A percentile compares a stretch with the other conserved stretches of the same genome.
These are phyloP conservation scores for Neotropicomus parvogracilis DNA, from an alignment of 1,284 basidiomycete genomes.

Conservation along the genomic window DNA sequence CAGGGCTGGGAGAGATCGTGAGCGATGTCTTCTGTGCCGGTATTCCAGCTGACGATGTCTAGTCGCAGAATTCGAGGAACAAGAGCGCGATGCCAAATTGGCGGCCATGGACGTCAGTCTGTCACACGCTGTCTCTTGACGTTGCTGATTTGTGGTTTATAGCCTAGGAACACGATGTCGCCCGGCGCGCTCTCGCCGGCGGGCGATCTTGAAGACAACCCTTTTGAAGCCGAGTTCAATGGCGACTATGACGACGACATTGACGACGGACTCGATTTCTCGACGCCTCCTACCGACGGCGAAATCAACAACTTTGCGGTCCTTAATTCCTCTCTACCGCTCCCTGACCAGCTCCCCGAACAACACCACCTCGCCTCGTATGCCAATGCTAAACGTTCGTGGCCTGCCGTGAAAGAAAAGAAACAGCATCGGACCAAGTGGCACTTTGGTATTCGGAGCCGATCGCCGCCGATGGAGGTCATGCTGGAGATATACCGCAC, in stretches of 20 bases:
- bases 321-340: slow-evolving; percentile 76
- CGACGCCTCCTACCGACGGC: slow-evolving; percentile 40
- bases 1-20: too few species aligned
- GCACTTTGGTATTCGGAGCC: slow-evolving; percentile 97
- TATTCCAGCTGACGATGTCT: slow-evolving; percentile 20
- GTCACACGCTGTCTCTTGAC: background rate
- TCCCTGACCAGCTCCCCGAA: slow-evolving; percentile 42
- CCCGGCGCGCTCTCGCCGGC: slow-evolving; percentile 51
- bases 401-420: slow-evolving; percentile 48
- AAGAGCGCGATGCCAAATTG: slow-evolving; percentile 75
- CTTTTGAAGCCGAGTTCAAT: slow-evolving; percentile 70
- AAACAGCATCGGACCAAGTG: slow-evolving; percentile 78
- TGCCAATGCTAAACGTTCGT: slow-evolving; percentile 55
- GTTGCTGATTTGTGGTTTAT: slow-evolving; percentile 3
- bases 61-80: slow-evolving; percentile 76
- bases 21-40: background rate
- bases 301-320: slow-evolving; percentile 74
- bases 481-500: slow-evolving; percentile 99
- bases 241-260: slow-evolving; percentile 55
- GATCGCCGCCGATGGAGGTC: slow-evolving; percentile 97
- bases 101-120: slow-evolving; percentile 72
- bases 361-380: slow-evolving; percentile 60
- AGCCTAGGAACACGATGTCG: slow-evolving; percentile 70
- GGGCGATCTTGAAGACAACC: slow-evolving; percentile 64
- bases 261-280: slow-evolving; percentile 64